A percentile compares a stretch with the other conserved stretches of the same genome.
Evolutionary conservation across 2,329 filamentous ascomycete genomes (phyloP).

Genomic region (Penicillium glabrum): DNA sequence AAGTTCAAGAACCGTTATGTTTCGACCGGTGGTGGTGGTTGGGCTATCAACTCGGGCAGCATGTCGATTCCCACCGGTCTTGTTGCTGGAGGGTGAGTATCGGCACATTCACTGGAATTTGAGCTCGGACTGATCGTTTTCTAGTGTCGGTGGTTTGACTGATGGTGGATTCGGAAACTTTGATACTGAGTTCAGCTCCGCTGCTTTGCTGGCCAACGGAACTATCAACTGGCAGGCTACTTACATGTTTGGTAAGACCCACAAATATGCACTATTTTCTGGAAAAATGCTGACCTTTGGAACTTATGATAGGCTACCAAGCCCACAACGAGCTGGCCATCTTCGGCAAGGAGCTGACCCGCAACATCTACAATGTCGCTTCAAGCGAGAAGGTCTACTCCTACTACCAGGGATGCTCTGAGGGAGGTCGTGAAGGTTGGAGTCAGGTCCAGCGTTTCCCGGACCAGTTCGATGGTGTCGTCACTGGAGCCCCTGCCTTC

Average conservation of each 20-base stretch:
- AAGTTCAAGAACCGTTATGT: constrained; percentile 50
- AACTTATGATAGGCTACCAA: constrained; percentile 35
- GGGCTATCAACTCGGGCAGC: constrained; percentile 42
- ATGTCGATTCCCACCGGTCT: constrained; percentile 26
- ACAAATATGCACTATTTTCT: neutral
- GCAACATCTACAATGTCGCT: constrained; percentile 36
- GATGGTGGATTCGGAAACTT: constrained; percentile 55
- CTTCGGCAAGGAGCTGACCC: constrained; percentile 45
- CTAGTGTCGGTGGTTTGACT: constrained; percentile 48
- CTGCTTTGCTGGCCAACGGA: constrained; percentile 40
- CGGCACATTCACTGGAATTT: too few species aligned
- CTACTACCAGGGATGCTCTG: constrained; percentile 56
- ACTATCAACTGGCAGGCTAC: constrained; percentile 52
- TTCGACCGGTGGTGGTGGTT: constrained; percentile 50
- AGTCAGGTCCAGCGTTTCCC: constrained; percentile 51
- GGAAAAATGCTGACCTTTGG: neutral
- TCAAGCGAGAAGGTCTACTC: constrained; percentile 24
- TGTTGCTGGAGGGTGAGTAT: neutral
- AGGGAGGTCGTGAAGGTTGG: constrained; percentile 51
- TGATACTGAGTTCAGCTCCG: constrained; percentile 38
- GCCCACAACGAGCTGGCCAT: constrained; percentile 51
- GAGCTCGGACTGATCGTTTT: neutral
- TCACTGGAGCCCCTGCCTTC: constrained; percentile 47
- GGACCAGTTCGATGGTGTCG: constrained; percentile 46
- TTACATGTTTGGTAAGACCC: constrained; percentile 45